Evolutionary conservation across 1,139 yeast genomes (phyloP).

Genomic region (Suhomyces anneliseae): DNA sequence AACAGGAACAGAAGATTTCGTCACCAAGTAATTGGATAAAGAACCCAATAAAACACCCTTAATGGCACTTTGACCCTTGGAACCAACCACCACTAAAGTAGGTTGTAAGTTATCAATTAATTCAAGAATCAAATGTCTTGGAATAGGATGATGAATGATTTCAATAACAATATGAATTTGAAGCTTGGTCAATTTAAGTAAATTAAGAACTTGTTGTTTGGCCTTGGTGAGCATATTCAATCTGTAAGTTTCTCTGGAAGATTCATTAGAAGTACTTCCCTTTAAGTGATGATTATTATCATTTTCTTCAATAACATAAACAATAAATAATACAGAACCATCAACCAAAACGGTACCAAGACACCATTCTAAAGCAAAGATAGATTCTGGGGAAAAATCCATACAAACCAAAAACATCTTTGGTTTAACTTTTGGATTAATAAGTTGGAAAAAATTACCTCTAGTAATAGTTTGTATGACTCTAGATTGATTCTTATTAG

Average conservation of each 20-base stretch:
- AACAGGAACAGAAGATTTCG: constrained; percentile 80
- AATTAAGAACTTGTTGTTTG: constrained; percentile 56
- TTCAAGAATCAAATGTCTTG: constrained; percentile 81
- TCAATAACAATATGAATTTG: constrained; percentile 77
- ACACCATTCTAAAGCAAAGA: constrained; percentile 86
- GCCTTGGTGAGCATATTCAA: constrained; percentile 61
- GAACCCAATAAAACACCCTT: constrained; percentile 78
- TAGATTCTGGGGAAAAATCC: constrained; percentile 83
- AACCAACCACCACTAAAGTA: constrained; percentile 78
- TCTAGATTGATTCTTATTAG: constrained; percentile 54
- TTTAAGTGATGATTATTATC: constrained; percentile 48
- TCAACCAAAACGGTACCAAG: constrained; percentile 84
- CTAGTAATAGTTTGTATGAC: constrained; percentile 69
- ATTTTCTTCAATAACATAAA: constrained; percentile 76
- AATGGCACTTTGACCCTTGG: constrained; percentile 73
- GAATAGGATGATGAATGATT: constrained; percentile 81
- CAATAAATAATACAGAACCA: constrained; percentile 77
- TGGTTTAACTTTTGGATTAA: constrained; percentile 52
- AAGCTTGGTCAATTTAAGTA: constrained; percentile 67
- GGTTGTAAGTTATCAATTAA: constrained; percentile 83
- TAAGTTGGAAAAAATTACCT: constrained; percentile 62
- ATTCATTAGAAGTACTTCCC: constrained; percentile 41
- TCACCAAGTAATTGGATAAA: constrained; percentile 72
- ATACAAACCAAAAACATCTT: constrained; percentile 75
- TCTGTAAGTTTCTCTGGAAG: constrained; percentile 51